Conservation (phyloP, 2,329 filamentous ascomycete species). For the Leptographium galeiforme region DNA sequence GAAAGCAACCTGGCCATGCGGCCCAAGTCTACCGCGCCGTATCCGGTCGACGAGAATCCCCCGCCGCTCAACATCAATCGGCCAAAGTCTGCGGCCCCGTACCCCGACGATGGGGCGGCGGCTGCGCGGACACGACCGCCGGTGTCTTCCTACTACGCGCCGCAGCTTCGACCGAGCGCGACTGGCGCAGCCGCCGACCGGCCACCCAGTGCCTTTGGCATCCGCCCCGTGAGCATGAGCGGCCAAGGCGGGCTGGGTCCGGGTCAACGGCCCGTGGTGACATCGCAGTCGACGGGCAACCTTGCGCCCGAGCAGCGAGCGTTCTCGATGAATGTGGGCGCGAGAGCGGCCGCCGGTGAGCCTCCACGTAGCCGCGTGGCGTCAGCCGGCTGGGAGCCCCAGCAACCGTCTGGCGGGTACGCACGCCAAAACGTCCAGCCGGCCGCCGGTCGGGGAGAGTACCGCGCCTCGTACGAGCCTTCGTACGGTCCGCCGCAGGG, state of each 20-base stretch:
- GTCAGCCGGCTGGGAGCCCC: conserved; percentile 32
- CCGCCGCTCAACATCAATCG: conserved; percentile 31
- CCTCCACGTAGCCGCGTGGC: conserved; percentile 25
- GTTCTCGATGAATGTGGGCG: conserved; percentile 11
- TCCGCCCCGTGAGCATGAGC: conserved; percentile 27
- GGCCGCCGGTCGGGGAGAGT: conserved; percentile 14
- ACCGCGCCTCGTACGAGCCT: conserved; percentile 2
- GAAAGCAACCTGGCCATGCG: conserved; percentile 25
- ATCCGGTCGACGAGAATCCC: conserved; percentile 54
- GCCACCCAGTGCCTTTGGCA: conserved; percentile 39
- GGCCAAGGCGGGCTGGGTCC: conserved; percentile 4
- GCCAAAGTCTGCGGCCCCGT: conserved; percentile 34
- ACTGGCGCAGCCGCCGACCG: conserved; percentile 32
- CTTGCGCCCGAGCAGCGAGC: conserved; percentile 22
- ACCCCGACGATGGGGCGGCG: conserved; percentile 36
- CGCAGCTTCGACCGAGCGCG: conserved; percentile 34
- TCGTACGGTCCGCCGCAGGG: conserved; percentile 3
- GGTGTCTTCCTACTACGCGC: conserved; percentile 27
- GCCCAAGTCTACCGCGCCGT: conserved; percentile 49
- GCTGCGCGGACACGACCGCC: conserved; percentile 13
- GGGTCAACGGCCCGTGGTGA: conserved; percentile 19
- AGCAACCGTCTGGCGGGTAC: conserved; percentile 24
- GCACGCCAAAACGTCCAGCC: conserved; percentile 24
- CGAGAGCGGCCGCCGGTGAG: conserved; percentile 21
- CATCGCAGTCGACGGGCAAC: conserved; percentile 32